phyloP scores from a whole-genome alignment of 257 asterid genomes.

The Solanum corneliomulleri region DNA sequence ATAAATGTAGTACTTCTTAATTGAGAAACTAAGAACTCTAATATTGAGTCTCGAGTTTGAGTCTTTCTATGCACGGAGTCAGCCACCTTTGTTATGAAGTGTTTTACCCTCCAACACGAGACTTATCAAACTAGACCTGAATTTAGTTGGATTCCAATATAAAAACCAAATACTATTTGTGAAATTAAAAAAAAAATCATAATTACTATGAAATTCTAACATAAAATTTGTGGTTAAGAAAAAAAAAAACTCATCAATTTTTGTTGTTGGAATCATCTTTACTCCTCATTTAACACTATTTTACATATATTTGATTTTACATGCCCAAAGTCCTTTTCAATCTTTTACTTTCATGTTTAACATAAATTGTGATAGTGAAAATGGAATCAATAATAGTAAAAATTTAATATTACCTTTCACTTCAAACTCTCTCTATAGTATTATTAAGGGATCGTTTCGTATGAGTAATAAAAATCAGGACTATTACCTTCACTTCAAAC shows the following conservation, averaged over 20 bases:
- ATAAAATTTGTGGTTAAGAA: background rate
- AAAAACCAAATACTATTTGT: too few relatives aligned
- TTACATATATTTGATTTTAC: background rate
- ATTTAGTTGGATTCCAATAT: too few relatives aligned
- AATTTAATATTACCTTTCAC: background rate
- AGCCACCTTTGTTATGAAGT: too few relatives aligned
- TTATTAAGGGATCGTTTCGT: too few relatives aligned
- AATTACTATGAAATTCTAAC: background rate
- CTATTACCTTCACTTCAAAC: background rate
- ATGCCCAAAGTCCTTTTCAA: background rate
- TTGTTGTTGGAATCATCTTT: background rate
- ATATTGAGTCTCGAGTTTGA: too few relatives aligned
- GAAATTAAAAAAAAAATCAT: background rate
- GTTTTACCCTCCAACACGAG: background rate
- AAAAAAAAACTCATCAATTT: too few relatives aligned
- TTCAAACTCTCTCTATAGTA: too few relatives aligned
- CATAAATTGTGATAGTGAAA: background rate
- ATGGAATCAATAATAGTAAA: too few relatives aligned
- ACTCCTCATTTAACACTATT: background rate
- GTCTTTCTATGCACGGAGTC: too few relatives aligned
- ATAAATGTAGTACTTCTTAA: background rate
- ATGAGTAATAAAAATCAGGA: background rate
- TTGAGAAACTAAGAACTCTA: background rate
- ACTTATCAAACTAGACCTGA: rapidly evolving
- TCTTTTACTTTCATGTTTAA: background rate